Evolutionary conservation across 768 basidiomycete species (phyloP), one percentile per base, ranked within the genome.

Genomic region (Candolleomyces eurysporus): DNA sequence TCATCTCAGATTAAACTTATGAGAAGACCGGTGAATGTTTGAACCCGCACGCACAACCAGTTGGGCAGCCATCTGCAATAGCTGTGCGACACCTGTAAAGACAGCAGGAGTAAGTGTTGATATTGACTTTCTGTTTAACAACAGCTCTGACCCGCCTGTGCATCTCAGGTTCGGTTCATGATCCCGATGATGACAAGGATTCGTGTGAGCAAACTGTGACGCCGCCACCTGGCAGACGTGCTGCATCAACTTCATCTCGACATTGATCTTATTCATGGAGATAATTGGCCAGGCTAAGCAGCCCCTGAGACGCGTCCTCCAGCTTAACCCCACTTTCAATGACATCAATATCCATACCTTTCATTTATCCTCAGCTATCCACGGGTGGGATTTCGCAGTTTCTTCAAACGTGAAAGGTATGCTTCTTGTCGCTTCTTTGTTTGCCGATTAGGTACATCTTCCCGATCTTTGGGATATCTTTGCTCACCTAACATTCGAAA

Each of bases 1-100:
- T 90, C 75, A 87, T 91, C 61, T 89, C 90, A 58, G 86, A 91
- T 61, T 86, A 87, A 69, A 90, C n/a, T 92, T 66, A 79, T 68
- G 76, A 76, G 39, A 77, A 76, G 48, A 91, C 90, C 1, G 86
- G 88, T 9, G 84, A 87, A 70, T 76, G n/a, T n/a, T n/a, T n/a
- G n/a, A n/a, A n/a, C n/a, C 77, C 63, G 80, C 90, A 87, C 87
- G 9, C 82, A 90, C 13, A 91, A 91, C 70, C 90, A 91, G 74
- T 88, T 91, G 40, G 89, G 90, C 63, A 89, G 87, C 69, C 88
- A 90, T 55, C 76, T 92, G 48, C 90, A 92, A 68, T 89, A 91
- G 67, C 79, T 92, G 59, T 79, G 89, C 61, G 89, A 91, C 68
- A 88, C 88, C 1, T 82, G 84, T 63, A 81, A 82, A 68, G 83